Base-by-base conservation (phyloP, 2,329 filamentous ascomycete genomes). In the Pseudovirgaria hyperparasitica region DNA sequence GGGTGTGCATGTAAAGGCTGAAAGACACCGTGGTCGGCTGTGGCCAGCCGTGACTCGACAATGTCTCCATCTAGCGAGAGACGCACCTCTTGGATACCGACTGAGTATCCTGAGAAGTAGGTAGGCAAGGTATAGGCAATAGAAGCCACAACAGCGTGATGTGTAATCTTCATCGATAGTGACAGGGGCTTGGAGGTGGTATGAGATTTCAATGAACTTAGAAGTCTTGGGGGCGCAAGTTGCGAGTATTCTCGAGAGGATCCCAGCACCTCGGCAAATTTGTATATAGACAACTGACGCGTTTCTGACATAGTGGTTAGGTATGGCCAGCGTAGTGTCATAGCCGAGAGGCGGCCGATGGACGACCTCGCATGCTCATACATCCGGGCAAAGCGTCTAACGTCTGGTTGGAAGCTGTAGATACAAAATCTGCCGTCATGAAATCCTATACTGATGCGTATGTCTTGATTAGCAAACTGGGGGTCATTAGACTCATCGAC, bases 41-140 rank as follows among this genome's bases (percentile, higher is more conserved):
- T 63, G 10, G 65, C 55, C 4, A 68, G 40, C 5, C 65, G 59
- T 3, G 65, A 69, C 19, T 57, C 52, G 1, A 62, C 40, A 0
- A 70, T 48, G 9, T 54, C 54, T 5, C 68, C 67, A 24, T 55
- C 48, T 26, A 50, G 50, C 18, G 54, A 54, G n/a, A 92, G 65
- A 31, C 78, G 74, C 22, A 94, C 60, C 50, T 94, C 87, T 50
- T 96, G 87, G n/a, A 96, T 71, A 2, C 85, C 86, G 10, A 93
- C 69, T 6, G 80, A 85, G 82, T 86, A 94, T 16, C 85, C 85
- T 22, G 73, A 74, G 3, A 76, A 63, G 40, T 75, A 72, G 2
- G 80, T 79, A 10, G 78, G 75, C 37, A 92, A 73, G 0, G 82
- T 81, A 49, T 92, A 94, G 1, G 82, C 86, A 32, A 94, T 80